These are phyloP conservation scores for Sporisorium scitamineum DNA, from an alignment of 1,284 basidiomycete genomes.

Conservation along the genomic window DNA sequence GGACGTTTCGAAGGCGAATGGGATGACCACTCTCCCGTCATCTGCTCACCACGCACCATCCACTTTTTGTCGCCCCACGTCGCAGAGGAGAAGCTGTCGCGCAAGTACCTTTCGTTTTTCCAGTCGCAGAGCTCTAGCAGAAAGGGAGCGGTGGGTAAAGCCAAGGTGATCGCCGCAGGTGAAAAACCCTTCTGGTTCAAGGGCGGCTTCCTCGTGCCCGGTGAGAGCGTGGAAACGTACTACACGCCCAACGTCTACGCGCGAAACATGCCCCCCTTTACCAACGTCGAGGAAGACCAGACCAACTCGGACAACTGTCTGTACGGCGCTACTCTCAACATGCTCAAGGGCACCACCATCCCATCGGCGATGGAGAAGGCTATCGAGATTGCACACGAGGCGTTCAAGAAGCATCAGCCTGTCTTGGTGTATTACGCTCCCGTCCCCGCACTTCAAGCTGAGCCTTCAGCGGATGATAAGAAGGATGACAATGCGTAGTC, in stretches of 20 bases:
- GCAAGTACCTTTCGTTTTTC: slow-evolving; percentile 30
- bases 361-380: slow-evolving; percentile 20
- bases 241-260: slow-evolving; percentile 44
- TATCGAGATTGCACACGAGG: slow-evolving; percentile 30
- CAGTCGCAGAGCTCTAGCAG: background rate
- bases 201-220: slow-evolving; percentile 22
- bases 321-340: slow-evolving; percentile 37
- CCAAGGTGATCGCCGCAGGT: slow-evolving; percentile 20
- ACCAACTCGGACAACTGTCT: slow-evolving; percentile 26
- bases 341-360: slow-evolving; percentile 30
- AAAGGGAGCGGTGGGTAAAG: slow-evolving; percentile 6
- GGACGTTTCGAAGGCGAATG: slow-evolving; percentile 42
- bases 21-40: slow-evolving; percentile 39
- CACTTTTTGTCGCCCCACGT: slow-evolving; percentile 42
- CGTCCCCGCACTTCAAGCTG: slow-evolving; percentile 10
- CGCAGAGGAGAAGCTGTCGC: slow-evolving; percentile 27
- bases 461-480: background rate
- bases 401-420: slow-evolving; percentile 19
- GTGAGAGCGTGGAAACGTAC: slow-evolving; percentile 25
- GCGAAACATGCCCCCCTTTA: slow-evolving; percentile 30
- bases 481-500: slow-evolving; percentile 1
- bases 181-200: slow-evolving; percentile 51
- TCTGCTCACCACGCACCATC: slow-evolving; percentile 38
- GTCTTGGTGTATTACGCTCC: slow-evolving; percentile 17
- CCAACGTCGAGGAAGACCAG: slow-evolving; percentile 22